Evolutionary conservation across 495 filamentous ascomycete species (phyloP).

Genomic region (Penicillium angulare): DNA sequence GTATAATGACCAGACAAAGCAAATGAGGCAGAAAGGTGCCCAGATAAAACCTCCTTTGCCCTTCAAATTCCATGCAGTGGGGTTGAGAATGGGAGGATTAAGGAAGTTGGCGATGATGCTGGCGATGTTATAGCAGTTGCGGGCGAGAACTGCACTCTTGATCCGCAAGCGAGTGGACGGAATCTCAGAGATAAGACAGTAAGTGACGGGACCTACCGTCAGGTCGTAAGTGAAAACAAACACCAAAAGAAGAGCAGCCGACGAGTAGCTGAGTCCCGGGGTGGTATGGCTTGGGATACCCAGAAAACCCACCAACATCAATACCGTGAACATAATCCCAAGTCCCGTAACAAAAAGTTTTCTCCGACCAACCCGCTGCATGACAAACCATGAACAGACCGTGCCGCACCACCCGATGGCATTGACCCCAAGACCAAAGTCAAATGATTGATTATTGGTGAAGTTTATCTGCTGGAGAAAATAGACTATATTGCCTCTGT

Average conservation of each 20-base stretch:
- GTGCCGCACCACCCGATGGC: slow-evolving; percentile 68
- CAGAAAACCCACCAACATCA: slow-evolving; percentile 60
- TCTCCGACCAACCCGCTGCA: slow-evolving; percentile 58
- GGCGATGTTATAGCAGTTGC: slow-evolving; percentile 55
- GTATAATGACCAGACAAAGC: slow-evolving; percentile 46
- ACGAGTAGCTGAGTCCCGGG: slow-evolving; percentile 28
- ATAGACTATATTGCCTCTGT: slow-evolving; percentile 57
- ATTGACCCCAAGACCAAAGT: slow-evolving; percentile 67
- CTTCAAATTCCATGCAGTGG: slow-evolving; percentile 58
- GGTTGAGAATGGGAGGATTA: slow-evolving; percentile 62
- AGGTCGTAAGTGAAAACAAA: slow-evolving; percentile 58
- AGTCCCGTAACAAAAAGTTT: slow-evolving; percentile 53
- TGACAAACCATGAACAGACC: slow-evolving; percentile 68
- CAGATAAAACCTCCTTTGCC: slow-evolving; percentile 70
- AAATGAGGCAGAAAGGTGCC: slow-evolving; percentile 47
- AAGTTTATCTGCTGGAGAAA: slow-evolving; percentile 65
- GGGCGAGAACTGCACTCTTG: slow-evolving; percentile 61
- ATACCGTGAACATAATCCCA: slow-evolving; percentile 40
- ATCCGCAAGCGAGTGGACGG: slow-evolving; percentile 58
- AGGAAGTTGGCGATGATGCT: slow-evolving; percentile 63
- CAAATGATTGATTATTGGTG: slow-evolving; percentile 51
- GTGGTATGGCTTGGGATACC: slow-evolving; percentile 45
- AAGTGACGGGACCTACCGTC: slow-evolving; percentile 60
- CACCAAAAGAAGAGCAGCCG: slow-evolving; percentile 54
- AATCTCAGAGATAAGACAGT: slow-evolving; percentile 61